Evolutionary conservation across 2,329 filamentous ascomycete species (phyloP).

Genomic region (Penicillium sp.): DNA sequence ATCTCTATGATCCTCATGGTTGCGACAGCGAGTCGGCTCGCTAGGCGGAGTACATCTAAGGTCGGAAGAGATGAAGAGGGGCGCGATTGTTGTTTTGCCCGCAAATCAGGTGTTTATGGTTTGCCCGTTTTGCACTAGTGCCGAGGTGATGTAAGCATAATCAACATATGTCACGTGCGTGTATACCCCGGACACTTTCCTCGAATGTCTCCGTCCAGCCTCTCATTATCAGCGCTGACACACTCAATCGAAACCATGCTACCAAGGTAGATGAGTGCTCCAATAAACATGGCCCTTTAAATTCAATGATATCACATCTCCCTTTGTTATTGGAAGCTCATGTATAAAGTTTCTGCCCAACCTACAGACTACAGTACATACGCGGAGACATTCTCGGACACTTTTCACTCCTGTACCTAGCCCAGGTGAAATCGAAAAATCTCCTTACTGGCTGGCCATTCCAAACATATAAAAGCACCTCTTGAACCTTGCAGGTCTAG

Average conservation of each 20-base stretch:
- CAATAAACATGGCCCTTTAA: neutral
- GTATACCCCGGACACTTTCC: slow-evolving; percentile 1
- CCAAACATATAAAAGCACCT: neutral
- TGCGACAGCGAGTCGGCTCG: slow-evolving; percentile 32
- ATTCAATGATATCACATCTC: neutral
- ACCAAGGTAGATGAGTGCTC: neutral
- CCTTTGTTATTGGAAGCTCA: neutral
- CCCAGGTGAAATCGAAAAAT: neutral
- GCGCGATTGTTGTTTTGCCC: slow-evolving; percentile 31
- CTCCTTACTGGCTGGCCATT: neutral
- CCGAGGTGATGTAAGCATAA: slow-evolving; percentile 11
- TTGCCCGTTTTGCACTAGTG: slow-evolving; percentile 33
- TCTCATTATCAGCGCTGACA: neutral
- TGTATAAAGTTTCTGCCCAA: neutral
- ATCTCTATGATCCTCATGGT: slow-evolving; percentile 51
- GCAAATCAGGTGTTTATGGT: slow-evolving; percentile 35
- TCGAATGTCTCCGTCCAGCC: neutral
- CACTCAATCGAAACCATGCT: no score
- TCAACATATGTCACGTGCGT: slow-evolving; percentile 9
- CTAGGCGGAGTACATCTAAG: slow-evolving; percentile 29
- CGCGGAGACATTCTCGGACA: slow-evolving; percentile 25
- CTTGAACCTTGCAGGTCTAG: neutral
- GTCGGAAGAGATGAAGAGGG: slow-evolving; percentile 20
- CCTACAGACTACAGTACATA: neutral
- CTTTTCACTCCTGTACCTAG: slow-evolving; percentile 6